A percentile compares a stretch with the other conserved stretches of the same genome.
phyloP scores from a whole-genome alignment of 768 basidiomycete genomes.

The Lanmaoa rubissima region DNA sequence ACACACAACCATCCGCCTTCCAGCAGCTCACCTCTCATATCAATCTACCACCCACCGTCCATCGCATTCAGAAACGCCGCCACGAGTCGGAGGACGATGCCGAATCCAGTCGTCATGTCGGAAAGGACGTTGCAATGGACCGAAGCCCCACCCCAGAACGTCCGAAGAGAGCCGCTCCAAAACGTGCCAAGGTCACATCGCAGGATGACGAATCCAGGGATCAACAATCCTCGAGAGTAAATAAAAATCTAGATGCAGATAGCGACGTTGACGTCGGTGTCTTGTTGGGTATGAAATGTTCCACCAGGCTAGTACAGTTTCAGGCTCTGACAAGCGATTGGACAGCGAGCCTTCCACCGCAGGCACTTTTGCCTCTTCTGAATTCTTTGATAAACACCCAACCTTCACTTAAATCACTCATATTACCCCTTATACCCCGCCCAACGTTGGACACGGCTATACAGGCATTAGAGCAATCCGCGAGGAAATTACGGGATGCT shows the following conservation, averaged over 20 bases:
- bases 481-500: conserved; percentile 74
- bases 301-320: neutral
- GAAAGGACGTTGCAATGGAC: conserved; percentile 75
- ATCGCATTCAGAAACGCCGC: conserved; percentile 60
- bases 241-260: conserved; percentile 39
- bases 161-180: conserved; percentile 64
- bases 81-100: conserved; percentile 69
- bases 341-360: conserved; percentile 73
- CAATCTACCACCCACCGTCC: conserved; percentile 37
- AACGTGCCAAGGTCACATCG: conserved; percentile 46
- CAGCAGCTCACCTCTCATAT: conserved; percentile 55
- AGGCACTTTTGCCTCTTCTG: conserved; percentile 73
- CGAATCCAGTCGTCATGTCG: conserved; percentile 35
- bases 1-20: conserved; percentile 45
- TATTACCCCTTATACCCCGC: conserved; percentile 80
- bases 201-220: conserved; percentile 37
- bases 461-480: conserved; percentile 63
- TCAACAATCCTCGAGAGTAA: conserved; percentile 46
- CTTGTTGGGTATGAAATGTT: conserved; percentile 59
- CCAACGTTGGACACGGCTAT: conserved; percentile 75
- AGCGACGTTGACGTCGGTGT: conserved; percentile 71
- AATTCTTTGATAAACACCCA: conserved; percentile 64
- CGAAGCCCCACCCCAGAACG: conserved; percentile 83
- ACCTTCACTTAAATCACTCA: conserved; percentile 66
- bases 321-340: conserved; percentile 12